phyloP scores from a whole-genome alignment of 2,329 filamentous ascomycete species.

The Xylariaceae sp. region DNA sequence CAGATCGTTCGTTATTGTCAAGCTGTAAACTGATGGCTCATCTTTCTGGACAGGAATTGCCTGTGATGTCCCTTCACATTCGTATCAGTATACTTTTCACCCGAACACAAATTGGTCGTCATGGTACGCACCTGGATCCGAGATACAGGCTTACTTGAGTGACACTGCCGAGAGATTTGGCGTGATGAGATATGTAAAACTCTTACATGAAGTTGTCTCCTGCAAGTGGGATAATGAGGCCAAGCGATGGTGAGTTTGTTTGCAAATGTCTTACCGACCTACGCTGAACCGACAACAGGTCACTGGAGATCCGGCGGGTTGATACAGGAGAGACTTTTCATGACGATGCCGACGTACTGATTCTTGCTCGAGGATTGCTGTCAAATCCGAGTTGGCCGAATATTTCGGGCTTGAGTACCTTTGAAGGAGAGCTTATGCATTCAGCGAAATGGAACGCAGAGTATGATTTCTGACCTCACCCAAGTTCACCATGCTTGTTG shows the following conservation, averaged over 20 bases:
- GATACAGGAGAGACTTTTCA: conserved; percentile 35
- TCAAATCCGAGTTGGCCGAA: conserved; percentile 42
- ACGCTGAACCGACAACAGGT: conserved; percentile 21
- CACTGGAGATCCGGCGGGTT: conserved; percentile 32
- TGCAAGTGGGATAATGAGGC: conserved; percentile 38
- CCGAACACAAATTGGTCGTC: conserved; percentile 52
- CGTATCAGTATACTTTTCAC: conserved; percentile 53
- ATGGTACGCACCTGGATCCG: conserved; percentile 46
- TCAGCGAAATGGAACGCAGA: conserved; percentile 42
- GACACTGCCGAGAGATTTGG: conserved; percentile 44
- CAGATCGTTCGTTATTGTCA: conserved; percentile 3
- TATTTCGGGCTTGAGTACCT: conserved; percentile 39
- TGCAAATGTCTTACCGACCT: background rate
- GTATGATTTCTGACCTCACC: conserved; percentile 19
- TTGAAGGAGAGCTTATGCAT: conserved; percentile 43
- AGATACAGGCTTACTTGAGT: conserved; percentile 48
- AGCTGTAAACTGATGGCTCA: background rate
- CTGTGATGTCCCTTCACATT: conserved; percentile 41
- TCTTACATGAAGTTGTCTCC: conserved; percentile 37
- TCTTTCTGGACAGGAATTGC: conserved; percentile 23
- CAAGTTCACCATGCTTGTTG: background rate
- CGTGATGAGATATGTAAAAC: conserved; percentile 44
- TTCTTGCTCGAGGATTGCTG: conserved; percentile 40
- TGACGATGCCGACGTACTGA: conserved; percentile 39
- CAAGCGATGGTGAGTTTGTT: conserved; percentile 36